These are phyloP conservation scores for Camellia granthamiana DNA, from an alignment of 148 eudicot genomes.

Conservation along the genomic window DNA sequence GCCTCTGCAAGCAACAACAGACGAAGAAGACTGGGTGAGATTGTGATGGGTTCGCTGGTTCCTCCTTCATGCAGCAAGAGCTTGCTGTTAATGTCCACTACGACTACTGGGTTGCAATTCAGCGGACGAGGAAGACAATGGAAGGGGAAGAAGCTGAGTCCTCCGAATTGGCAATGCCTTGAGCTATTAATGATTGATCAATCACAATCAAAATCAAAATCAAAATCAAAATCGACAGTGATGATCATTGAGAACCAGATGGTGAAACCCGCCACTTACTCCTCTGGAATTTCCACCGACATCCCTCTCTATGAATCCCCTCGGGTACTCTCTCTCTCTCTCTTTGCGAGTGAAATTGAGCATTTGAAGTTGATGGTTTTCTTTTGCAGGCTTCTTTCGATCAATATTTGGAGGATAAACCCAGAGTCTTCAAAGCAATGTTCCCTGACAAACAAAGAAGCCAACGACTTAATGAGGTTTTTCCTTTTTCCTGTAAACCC, in stretches of 20 bases:
- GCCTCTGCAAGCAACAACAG: background rate
- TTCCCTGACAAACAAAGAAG: conserved; percentile 84
- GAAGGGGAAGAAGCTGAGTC: background rate
- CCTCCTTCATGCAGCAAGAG: background rate
- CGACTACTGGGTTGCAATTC: background rate
- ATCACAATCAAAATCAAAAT: background rate
- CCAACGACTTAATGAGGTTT: conserved; percentile 72
- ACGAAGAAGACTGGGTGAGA: background rate
- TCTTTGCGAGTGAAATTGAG: background rate
- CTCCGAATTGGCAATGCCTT: background rate
- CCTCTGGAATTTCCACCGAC: conserved; percentile 64
- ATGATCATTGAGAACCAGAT: conserved; percentile 25
- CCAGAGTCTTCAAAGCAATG: conserved; percentile 77
- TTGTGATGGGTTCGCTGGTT: background rate
- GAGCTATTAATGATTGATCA: background rate
- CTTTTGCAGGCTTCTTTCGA: conserved; percentile 79
- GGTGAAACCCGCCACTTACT: conserved; percentile 55
- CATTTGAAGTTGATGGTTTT: background rate
- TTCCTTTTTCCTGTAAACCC: too few relatives aligned
- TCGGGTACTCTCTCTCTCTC: conserved; percentile 30
- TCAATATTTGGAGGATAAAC: conserved; percentile 78
- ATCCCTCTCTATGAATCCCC: conserved; percentile 72
- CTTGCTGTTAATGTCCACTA: too few relatives aligned
- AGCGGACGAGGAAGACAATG: background rate
- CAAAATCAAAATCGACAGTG: too few relatives aligned